These are phyloP conservation scores for Gomphus bonarii DNA, from an alignment of 1,284 basidiomycete species.

Conservation along the genomic window DNA sequence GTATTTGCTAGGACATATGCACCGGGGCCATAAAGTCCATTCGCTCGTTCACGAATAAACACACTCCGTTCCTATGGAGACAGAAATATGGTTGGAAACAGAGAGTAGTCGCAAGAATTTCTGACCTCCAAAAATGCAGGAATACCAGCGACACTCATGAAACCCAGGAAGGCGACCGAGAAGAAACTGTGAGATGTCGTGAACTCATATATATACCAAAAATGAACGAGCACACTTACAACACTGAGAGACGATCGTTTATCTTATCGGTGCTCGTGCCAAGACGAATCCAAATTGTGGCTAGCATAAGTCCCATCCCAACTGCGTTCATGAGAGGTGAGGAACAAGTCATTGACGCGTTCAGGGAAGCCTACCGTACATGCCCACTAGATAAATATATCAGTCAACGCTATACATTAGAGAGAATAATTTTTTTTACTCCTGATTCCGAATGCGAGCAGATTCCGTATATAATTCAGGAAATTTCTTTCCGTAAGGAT, in stretches of 20 bases:
- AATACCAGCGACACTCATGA: conserved; percentile 39
- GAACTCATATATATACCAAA: neutral
- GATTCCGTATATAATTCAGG: conserved; percentile 28
- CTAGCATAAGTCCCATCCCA: conserved; percentile 46
- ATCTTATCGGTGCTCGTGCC: conserved; percentile 25
- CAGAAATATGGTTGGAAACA: conserved; percentile 19
- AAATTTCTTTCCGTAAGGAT: conserved; percentile 16
- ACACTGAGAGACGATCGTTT: conserved; percentile 5
- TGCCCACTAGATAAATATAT: neutral
- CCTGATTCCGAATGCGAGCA: conserved; percentile 52
- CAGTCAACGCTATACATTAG: neutral
- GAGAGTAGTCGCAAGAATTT: conserved; percentile 28
- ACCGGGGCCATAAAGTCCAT: conserved; percentile 49
- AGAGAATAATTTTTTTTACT: neutral
- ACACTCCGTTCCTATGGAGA: conserved; percentile 43
- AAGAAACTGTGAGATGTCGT: neutral
- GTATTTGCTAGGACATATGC: conserved; percentile 41
- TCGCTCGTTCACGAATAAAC: conserved; percentile 38
- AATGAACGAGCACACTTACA: conserved; percentile 12
- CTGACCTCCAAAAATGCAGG: conserved; percentile 26
- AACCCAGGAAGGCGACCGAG: conserved; percentile 16
- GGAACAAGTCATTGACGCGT: neutral
- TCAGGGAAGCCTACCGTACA: neutral
- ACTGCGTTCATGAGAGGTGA: conserved; percentile 4
- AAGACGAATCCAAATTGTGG: conserved; percentile 49